Percentiles rank a stretch among this genome's conserved stretches.
phyloP scores from a whole-genome alignment of 768 basidiomycete species.

The Pleurotus cornucopiae region DNA sequence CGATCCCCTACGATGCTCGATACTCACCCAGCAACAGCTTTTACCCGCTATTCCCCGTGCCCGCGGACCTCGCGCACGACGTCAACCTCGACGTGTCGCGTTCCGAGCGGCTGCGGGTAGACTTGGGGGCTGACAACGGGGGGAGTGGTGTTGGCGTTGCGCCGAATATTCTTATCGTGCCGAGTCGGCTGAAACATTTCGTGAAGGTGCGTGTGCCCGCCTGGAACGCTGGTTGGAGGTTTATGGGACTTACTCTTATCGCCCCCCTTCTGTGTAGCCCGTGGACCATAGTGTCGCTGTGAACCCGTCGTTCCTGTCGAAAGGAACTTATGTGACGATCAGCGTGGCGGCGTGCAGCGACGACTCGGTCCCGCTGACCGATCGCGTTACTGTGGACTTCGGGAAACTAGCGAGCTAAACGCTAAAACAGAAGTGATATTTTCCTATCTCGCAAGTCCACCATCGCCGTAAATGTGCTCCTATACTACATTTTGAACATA shows the following conservation, averaged over 20 bases:
- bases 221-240: neutral
- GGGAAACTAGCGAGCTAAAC: neutral
- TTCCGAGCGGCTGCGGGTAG: constrained; percentile 38
- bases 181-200: constrained; percentile 88
- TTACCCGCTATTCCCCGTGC: constrained; percentile 92
- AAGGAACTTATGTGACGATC: constrained; percentile 51
- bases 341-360: constrained; percentile 23
- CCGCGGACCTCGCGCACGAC: constrained; percentile 67
- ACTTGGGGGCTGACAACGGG: constrained; percentile 27
- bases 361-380: neutral
- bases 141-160: constrained; percentile 32
- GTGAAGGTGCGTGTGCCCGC: constrained; percentile 55
- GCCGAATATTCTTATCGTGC: constrained; percentile 83
- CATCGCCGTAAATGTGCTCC: too few relatives aligned
- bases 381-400: constrained; percentile 3
- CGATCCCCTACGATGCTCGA: too few relatives aligned
- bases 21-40: constrained; percentile 48
- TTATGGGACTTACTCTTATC: neutral
- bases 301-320: constrained; percentile 79
- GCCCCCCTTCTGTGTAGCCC: constrained; percentile 42
- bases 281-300: constrained; percentile 76
- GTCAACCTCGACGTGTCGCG: constrained; percentile 91
- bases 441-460: too few relatives aligned
- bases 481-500: too few relatives aligned
- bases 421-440: neutral